Base-by-base conservation (phyloP, 2,329 filamentous ascomycete genomes). In the Trichoderma sp. region DNA sequence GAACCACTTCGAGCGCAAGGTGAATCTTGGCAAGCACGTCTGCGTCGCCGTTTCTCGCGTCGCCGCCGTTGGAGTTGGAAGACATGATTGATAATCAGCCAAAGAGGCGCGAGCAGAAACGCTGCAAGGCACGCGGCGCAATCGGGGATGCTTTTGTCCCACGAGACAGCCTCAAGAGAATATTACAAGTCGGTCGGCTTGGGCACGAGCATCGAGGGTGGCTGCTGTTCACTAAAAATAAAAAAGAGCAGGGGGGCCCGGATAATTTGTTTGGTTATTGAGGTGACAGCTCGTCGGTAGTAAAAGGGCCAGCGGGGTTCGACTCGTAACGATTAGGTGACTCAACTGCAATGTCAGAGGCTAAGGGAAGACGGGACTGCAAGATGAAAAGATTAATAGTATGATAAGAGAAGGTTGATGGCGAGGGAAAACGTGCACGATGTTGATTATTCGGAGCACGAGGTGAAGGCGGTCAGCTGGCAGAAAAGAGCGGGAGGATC, bases 1-100 rank as follows among this genome's bases (percentile, higher is more conserved):
- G 95, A 73, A 98, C 93, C 76, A 97, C 89, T 77, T 96, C 90
- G 76, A 99, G 90, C 53, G 96, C 96, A 78, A 93, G 89, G 78
- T 94, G 89, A 75, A 98, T 96, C 79, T 88, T 89, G 65, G 88
- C 83, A 66, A 94, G 86, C 67, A 88, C 80, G 39, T 83, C 82
- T 73, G 81, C 79, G 75, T 79, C 81, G 73, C 81, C 81, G 76
- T 82, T 81, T 72, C 77, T 78, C 70, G 79, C 77, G 74, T 78
- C 75, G 74, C 72, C 73, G 74, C 80, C 81, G 79, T 82, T 83
- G 73, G 80, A 76, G 79, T 82, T 83, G 73, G 80, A 76, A 73
- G 80, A 78, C 82, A 84, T 82, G 76, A 67, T 74, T 61, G 57
- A 51, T 69, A 58, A 64, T 34, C 47, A 47, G 56, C 66, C 34